Percentiles rank a stretch among this genome's conserved stretches.
Conservation (phyloP, 352 stramenopile genomes). For the Globisporangium barbulae region DNA sequence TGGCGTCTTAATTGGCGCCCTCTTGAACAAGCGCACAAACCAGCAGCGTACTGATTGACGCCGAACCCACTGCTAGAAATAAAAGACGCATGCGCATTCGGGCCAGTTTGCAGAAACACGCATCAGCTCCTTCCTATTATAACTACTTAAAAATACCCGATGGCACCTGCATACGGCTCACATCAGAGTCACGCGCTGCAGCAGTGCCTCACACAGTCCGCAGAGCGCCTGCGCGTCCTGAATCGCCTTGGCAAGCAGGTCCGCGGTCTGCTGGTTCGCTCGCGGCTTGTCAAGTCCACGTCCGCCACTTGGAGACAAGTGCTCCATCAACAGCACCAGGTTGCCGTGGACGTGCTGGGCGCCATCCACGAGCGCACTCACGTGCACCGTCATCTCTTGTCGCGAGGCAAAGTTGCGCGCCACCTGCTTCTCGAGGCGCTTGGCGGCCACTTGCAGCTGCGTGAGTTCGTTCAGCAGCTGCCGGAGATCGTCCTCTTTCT, state of each 20-base stretch:
- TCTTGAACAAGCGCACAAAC: background rate
- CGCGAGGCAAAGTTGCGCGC: constrained; percentile 42
- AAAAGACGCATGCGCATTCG: background rate
- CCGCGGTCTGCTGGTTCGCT: constrained; percentile 23
- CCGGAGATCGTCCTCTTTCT: constrained; percentile 64
- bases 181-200: constrained; percentile 29
- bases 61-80: background rate
- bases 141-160: background rate
- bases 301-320: constrained; percentile 23
- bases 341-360: constrained; percentile 35
- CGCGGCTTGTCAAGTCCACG: constrained; percentile 4
- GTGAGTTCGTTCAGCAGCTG: constrained; percentile 63
- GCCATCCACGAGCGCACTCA: constrained; percentile 40
- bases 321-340: constrained; percentile 43
- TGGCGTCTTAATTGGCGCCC: background rate
- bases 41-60: background rate
- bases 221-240: constrained; percentile 24
- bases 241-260: constrained; percentile 26
- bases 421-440: constrained; percentile 42
- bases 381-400: constrained; percentile 48
- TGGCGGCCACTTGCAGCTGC: constrained; percentile 25
- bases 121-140: background rate
- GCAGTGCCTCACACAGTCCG: constrained; percentile 21
- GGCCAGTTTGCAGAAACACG: background rate
- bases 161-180: background rate